Conservation (phyloP, 306 rosid genomes). For the Cicer cuneatum region DNA sequence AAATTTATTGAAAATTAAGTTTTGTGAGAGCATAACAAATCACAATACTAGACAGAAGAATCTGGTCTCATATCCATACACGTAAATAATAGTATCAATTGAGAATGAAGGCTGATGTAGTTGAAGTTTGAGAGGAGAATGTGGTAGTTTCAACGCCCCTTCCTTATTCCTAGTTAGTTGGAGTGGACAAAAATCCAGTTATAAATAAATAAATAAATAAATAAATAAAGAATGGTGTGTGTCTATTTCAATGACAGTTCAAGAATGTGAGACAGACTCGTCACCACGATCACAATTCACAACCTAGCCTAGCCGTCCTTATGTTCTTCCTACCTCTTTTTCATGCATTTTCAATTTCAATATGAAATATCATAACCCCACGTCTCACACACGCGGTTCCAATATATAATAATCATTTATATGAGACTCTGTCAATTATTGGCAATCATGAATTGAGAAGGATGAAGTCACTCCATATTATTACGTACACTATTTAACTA, state of each 20-base stretch:
- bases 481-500: constrained; percentile 26
- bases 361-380: constrained; percentile 33
- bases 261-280: constrained; percentile 26
- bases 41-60: no score
- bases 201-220: not conserved
- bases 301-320: constrained; percentile 10
- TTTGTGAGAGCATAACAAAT: no score
- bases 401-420: not conserved
- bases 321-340: constrained; percentile 23
- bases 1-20: no score
- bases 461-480: constrained; percentile 40
- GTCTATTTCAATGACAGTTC: constrained; percentile 13
- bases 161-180: not conserved
- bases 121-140: constrained; percentile 32
- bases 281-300: constrained; percentile 45
- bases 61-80: not conserved
- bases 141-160: constrained; percentile 13
- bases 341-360: constrained; percentile 9
- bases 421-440: constrained; percentile 56
- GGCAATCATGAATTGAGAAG: constrained; percentile 38
- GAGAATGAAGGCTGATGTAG: constrained; percentile 6
- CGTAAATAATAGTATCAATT: not conserved
- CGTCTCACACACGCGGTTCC: constrained; percentile 27
- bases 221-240: not conserved
- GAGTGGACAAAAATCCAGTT: constrained; percentile 42